Evolutionary conservation across 495 filamentous ascomycete genomes (phyloP).

Genomic region (Penicillium flavigenum): DNA sequence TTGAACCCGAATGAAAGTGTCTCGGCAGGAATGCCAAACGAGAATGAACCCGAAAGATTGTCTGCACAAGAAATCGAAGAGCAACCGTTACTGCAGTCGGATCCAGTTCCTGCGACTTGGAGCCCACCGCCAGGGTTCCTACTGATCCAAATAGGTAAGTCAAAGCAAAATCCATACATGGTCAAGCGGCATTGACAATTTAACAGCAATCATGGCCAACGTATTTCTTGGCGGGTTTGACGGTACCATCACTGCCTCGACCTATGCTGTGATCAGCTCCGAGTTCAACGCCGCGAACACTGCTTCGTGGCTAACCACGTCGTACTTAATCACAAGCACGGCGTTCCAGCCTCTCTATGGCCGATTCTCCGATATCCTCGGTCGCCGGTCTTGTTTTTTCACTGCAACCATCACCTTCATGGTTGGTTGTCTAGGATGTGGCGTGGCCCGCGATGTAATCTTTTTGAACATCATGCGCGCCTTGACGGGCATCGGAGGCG

Average conservation of each 20-base stretch:
- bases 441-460: slow-evolving; percentile 51
- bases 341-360: slow-evolving; percentile 59
- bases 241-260: slow-evolving; percentile 64
- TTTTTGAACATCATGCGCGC: slow-evolving; percentile 77
- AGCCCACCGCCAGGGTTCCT: slow-evolving; percentile 43
- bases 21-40: background rate
- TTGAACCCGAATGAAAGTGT: background rate
- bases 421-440: slow-evolving; percentile 47
- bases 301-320: slow-evolving; percentile 66
- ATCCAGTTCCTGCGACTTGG: slow-evolving; percentile 26
- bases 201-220: slow-evolving; percentile 58
- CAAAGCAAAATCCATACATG: background rate
- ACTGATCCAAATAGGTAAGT: slow-evolving; percentile 47
- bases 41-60: background rate
- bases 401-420: slow-evolving; percentile 46
- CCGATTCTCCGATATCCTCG: slow-evolving; percentile 47
- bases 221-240: slow-evolving; percentile 67
- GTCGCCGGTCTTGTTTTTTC: slow-evolving; percentile 44
- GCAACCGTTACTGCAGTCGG: slow-evolving; percentile 41
- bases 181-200: background rate
- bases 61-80: slow-evolving; percentile 24
- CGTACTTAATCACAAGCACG: slow-evolving; percentile 61
- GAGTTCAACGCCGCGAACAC: slow-evolving; percentile 64
- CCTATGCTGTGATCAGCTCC: slow-evolving; percentile 66
- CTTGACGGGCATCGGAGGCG: slow-evolving; percentile 65